Evolutionary conservation across 495 filamentous ascomycete genomes (phyloP).

Genomic region (Hypoxylon lenormandii): DNA sequence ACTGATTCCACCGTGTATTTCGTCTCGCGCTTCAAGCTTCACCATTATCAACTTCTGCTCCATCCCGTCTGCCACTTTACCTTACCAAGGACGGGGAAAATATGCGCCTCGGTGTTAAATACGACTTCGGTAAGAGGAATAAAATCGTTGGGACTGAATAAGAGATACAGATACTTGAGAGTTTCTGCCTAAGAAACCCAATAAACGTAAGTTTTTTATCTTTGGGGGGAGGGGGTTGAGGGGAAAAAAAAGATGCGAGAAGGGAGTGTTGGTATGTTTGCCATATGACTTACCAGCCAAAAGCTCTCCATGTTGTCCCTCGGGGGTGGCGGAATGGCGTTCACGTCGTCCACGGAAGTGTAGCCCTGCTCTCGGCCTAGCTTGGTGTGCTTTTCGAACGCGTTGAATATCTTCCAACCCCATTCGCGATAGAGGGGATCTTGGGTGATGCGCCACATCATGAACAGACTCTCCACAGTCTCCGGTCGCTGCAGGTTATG

Average conservation of each 20-base stretch:
- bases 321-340: slow-evolving; percentile 62
- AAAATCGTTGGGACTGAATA: slow-evolving; percentile 74
- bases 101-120: slow-evolving; percentile 84
- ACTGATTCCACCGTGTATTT: too few species aligned
- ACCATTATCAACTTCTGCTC: slow-evolving; percentile 22
- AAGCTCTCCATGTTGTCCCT: slow-evolving; percentile 80
- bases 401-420: slow-evolving; percentile 86
- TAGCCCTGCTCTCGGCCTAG: slow-evolving; percentile 64
- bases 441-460: slow-evolving; percentile 85
- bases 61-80: slow-evolving; percentile 39
- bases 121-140: slow-evolving; percentile 76
- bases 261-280: background rate
- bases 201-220: slow-evolving; percentile 19
- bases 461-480: slow-evolving; percentile 80
- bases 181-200: slow-evolving; percentile 72
- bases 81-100: slow-evolving; percentile 64
- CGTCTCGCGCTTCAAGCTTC: background rate
- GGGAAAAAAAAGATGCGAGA: background rate
- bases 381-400: slow-evolving; percentile 73
- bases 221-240: background rate
- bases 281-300: slow-evolving; percentile 72
- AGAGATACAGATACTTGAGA: slow-evolving; percentile 83
- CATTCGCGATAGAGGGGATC: slow-evolving; percentile 80
- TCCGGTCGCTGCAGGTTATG: slow-evolving; percentile 88
- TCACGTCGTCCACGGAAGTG: slow-evolving; percentile 73